Conservation (phyloP, 257 asterid genomes). For the Fraxinus americana region DNA sequence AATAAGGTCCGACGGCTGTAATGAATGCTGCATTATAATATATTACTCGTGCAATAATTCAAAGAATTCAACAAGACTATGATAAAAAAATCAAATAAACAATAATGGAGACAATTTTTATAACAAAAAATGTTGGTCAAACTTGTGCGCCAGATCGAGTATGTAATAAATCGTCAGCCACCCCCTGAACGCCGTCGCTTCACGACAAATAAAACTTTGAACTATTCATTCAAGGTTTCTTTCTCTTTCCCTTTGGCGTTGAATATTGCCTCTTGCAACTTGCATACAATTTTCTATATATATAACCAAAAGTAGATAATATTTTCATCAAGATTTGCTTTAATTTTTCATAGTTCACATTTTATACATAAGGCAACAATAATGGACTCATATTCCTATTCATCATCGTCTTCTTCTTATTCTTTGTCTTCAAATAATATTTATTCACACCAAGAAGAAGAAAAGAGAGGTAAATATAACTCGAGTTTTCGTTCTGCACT, state of each 20-base stretch:
- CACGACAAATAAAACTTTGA: constrained; percentile 27
- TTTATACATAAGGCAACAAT: neutral
- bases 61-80: constrained; percentile 9
- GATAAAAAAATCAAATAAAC: neutral
- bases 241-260: constrained; percentile 20
- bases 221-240: neutral
- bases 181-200: constrained; percentile 32
- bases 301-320: constrained; percentile 1
- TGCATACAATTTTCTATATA: constrained; percentile 9
- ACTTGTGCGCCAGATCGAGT: constrained; percentile 14
- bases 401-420: constrained; percentile 28
- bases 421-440: neutral
- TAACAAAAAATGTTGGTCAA: constrained; percentile 30
- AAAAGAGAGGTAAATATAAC: constrained; percentile 13
- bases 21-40: no score
- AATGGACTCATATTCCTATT: constrained; percentile 27
- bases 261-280: constrained; percentile 7
- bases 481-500: constrained; percentile 38
- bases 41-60: no score
- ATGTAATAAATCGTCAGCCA: constrained; percentile 16
- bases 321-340: constrained; percentile 10
- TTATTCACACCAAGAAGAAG: constrained; percentile 13
- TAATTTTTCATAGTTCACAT: neutral
- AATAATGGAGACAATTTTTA: constrained; percentile 30
- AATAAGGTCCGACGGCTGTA: no score